These are phyloP conservation scores for Monotropa hypopitys DNA, from an alignment of 179 eudicot species.

Conservation along the genomic window DNA sequence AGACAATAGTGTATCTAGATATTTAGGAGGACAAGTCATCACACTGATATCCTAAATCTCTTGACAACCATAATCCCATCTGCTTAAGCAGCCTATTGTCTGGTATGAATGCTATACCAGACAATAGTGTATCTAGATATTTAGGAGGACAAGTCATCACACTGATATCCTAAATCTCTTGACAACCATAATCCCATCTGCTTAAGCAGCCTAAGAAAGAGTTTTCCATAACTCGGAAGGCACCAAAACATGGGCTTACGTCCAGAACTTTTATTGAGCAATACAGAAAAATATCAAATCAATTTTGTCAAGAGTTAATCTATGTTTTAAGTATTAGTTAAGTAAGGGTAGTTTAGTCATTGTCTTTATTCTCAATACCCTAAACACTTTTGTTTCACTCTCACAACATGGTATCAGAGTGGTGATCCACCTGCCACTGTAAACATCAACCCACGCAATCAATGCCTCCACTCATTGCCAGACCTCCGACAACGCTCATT, in stretches of 20 bases:
- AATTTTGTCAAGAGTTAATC: background rate
- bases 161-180: background rate
- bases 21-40: background rate
- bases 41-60: background rate
- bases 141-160: background rate
- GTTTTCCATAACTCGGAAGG: background rate
- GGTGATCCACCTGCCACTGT: too few relatives aligned
- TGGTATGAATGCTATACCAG: too few relatives aligned
- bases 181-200: background rate
- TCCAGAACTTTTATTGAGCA: background rate
- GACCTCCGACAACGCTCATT: too few relatives aligned
- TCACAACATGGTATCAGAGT: too few relatives aligned
- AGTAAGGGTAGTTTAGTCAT: too few relatives aligned
- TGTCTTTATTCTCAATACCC: too few relatives aligned
- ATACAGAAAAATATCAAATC: background rate
- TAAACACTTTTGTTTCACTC: too few relatives aligned
- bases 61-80: background rate
- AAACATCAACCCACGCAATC: too few relatives aligned
- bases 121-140: background rate
- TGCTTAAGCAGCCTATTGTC: background rate
- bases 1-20: background rate
- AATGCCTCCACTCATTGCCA: too few relatives aligned
- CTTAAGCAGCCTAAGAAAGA: background rate
- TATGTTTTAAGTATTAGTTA: too few relatives aligned
- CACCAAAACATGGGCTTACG: background rate